Percentiles rank a stretch among this genome's conserved stretches.
Conservation (phyloP, 139 green algal species). For the Zygnema circumcarinatum region DNA sequence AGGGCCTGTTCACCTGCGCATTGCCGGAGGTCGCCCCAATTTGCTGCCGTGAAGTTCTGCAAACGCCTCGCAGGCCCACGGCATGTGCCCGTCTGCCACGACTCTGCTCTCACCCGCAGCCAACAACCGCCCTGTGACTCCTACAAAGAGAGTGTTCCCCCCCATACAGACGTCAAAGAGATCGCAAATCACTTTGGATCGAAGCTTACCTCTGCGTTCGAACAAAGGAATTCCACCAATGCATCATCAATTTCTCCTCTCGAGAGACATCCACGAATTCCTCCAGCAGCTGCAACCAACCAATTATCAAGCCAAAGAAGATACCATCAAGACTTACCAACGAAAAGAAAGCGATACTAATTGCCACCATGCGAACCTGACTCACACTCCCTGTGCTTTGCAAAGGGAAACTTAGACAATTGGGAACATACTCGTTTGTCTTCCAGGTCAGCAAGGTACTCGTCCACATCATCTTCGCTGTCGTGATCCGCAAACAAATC, state of each 20-base stretch:
- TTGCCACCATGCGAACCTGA: too few species aligned
- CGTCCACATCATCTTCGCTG: neutral
- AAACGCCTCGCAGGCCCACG: neutral
- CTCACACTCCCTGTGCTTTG: too few species aligned
- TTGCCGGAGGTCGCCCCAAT: neutral
- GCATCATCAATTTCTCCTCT: constrained; percentile 31
- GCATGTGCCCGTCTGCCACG: neutral
- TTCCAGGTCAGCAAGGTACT: neutral
- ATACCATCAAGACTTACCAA: too few species aligned
- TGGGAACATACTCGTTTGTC: neutral
- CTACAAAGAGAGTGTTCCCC: neutral
- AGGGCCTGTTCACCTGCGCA: constrained; percentile 21
- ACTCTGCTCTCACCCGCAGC: constrained; percentile 4
- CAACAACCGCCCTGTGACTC: constrained; percentile 6
- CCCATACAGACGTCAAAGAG: too few species aligned
- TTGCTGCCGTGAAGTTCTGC: neutral
- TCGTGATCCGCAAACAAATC: neutral
- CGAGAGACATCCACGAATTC: constrained; percentile 18
- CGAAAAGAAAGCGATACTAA: too few species aligned
- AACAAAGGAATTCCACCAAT: constrained; percentile 37
- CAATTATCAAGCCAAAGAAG: too few species aligned
- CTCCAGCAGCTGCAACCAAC: constrained; percentile 15
- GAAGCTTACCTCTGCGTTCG: constrained; percentile 5
- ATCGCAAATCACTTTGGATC: too few species aligned
- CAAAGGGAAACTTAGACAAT: too few species aligned